A percentile compares a stretch with the other conserved stretches of the same genome.
Evolutionary conservation across 208 protist genomes (phyloP).

Genomic region (Novymonas esmeraldas): DNA sequence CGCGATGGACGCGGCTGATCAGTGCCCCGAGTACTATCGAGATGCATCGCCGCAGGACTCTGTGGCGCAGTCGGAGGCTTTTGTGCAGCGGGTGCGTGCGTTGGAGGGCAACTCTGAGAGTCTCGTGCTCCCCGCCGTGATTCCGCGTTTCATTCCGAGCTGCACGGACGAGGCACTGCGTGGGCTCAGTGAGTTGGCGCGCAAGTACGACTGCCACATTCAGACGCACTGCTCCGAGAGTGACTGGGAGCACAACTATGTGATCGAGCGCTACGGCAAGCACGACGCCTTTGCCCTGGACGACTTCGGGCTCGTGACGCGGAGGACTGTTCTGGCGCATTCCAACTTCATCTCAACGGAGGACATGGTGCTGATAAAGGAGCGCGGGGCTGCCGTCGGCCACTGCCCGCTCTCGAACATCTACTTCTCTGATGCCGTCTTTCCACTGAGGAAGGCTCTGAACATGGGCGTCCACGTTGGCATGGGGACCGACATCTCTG

Average conservation of each 20-base stretch:
- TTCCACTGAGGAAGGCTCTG: conserved; percentile 64
- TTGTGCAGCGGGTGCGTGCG: conserved; percentile 60
- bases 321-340: conserved; percentile 90
- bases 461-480: conserved; percentile 83
- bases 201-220: conserved; percentile 75
- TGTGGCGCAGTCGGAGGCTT: conserved; percentile 61
- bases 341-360: conserved; percentile 79
- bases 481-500: conserved; percentile 95
- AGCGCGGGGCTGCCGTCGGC: conserved; percentile 67
- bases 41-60: conserved; percentile 75
- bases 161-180: conserved; percentile 85
- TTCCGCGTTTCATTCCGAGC: conserved; percentile 94
- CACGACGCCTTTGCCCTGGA: conserved; percentile 89
- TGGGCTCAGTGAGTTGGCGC: conserved; percentile 73
- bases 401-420: conserved; percentile 96
- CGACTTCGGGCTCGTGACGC: conserved; percentile 78
- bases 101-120: conserved; percentile 48
- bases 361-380: conserved; percentile 80
- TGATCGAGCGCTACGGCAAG: conserved; percentile 84
- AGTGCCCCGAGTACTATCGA: conserved; percentile 91
- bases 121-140: conserved; percentile 86
- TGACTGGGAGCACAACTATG: conserved; percentile 92
- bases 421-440: conserved; percentile 81
- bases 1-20: conserved; percentile 83
- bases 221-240: conserved; percentile 84